Base-by-base conservation (phyloP, 2,329 filamentous ascomycete species). In the Aspergillus brunneoviolaceus region DNA sequence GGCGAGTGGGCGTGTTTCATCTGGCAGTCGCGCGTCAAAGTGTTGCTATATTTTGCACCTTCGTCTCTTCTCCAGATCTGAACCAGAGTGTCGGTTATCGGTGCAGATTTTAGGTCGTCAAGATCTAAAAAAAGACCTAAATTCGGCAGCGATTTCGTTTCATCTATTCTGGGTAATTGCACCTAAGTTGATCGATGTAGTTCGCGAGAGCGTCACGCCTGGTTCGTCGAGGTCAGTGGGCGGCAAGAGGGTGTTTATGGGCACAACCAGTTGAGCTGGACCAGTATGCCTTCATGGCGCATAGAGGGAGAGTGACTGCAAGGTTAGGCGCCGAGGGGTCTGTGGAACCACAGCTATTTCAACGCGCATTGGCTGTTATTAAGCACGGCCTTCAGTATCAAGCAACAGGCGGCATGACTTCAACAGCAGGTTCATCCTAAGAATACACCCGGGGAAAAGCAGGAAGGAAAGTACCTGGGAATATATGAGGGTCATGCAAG, bases 1-100 rank as follows among this genome's bases (percentile, higher is more conserved):
- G 55, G 51, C 57, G 70, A 69, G 64, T 39, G 68, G 65, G 65
- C 65, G 68, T 65, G 72, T 74, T 75, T 75, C 72, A 74, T 62
- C 60, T 65, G 57, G 68, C 66, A 70, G 70, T 75, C 74, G 74
- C 74, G 74, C 74, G 74, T 73, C 65, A 76, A 75, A 61, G 56
- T 70, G 74, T 74, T 75, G 65, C 74, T 77, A 76, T 73, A 74
- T 71, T 74, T 74, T 73, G 74, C 74, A 74, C 68, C 65, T 65
- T 63, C 62, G 61, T 61, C 62, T 58, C 55, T 66, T 72, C 69
- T 68, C 71, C 69, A 72, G 66, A 70, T 60, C 59, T 58, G 51
- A 61, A 59, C 45, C 55, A 63, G 60, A 58, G 58, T 63, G 53
- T 57, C 48, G 55, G 60, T 58, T 49, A 56, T 69, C 27, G 52